Conservation (phyloP, 495 filamentous ascomycete genomes). For the Hapsidospora chrysogenum region DNA sequence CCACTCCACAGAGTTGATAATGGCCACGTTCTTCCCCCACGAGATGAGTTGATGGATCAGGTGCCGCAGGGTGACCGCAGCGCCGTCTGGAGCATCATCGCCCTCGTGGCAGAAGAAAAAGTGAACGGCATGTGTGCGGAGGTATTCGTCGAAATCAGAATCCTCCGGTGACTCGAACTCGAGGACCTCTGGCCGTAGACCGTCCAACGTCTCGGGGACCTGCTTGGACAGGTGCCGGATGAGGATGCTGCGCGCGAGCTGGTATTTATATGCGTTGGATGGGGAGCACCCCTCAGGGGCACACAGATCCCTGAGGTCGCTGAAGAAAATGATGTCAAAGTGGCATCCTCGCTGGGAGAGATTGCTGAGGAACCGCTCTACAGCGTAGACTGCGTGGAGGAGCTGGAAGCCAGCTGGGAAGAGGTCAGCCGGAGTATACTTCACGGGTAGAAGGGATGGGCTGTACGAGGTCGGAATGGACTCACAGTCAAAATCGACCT, state of each 20-base stretch:
- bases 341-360: constrained; percentile 44
- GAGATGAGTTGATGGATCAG: constrained; percentile 6
- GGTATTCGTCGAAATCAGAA: constrained; percentile 32
- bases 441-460: too few relatives aligned
- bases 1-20: constrained; percentile 13
- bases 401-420: constrained; percentile 45
- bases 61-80: constrained; percentile 2
- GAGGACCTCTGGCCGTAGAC: constrained; percentile 14
- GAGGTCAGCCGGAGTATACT: too few relatives aligned
- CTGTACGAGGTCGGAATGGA: too few relatives aligned
- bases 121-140: constrained; percentile 32
- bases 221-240: constrained; percentile 37
- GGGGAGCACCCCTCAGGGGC: constrained; percentile 16
- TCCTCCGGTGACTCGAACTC: constrained; percentile 29
- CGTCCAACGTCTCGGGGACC: neutral
- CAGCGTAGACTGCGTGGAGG: constrained; percentile 49
- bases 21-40: constrained; percentile 9
- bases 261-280: constrained; percentile 27
- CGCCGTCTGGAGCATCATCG: neutral
- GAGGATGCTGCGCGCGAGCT: constrained; percentile 42
- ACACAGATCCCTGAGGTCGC: constrained; percentile 27
- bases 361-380: constrained; percentile 45
- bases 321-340: constrained; percentile 56
- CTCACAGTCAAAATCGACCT: constrained; percentile 45
- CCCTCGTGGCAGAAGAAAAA: constrained; percentile 52